These are phyloP conservation scores for Chaetomium olivaceum DNA, from an alignment of 2,329 filamentous ascomycete species.

Conservation along the genomic window DNA sequence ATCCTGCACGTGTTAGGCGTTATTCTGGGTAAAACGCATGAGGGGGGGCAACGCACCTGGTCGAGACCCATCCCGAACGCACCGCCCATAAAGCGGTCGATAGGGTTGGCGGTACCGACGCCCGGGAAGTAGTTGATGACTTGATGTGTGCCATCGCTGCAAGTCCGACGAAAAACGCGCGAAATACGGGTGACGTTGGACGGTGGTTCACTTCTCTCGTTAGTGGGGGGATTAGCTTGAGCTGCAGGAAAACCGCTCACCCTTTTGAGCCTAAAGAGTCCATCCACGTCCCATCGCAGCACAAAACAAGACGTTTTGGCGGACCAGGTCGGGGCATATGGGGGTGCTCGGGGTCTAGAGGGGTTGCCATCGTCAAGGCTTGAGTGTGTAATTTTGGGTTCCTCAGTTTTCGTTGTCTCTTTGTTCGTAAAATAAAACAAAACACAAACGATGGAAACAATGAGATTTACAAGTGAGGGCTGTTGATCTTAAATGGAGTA, in stretches of 20 bases:
- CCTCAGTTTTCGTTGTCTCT: background rate
- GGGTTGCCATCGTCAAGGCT: slow-evolving; percentile 16
- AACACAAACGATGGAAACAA: background rate
- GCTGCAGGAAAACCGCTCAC: slow-evolving; percentile 16
- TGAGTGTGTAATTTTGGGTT: background rate
- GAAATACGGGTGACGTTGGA: slow-evolving; percentile 38
- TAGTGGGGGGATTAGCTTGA: background rate
- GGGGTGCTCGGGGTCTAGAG: slow-evolving; percentile 10
- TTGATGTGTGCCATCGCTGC: slow-evolving; percentile 35
- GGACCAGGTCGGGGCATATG: background rate
- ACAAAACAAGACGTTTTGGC: slow-evolving; percentile 37
- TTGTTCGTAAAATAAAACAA: background rate
- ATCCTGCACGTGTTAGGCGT: slow-evolving; percentile 26
- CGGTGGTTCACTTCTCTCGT: slow-evolving; percentile 30
- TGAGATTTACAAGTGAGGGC: background rate
- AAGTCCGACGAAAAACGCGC: slow-evolving; percentile 33
- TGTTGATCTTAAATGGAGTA: background rate
- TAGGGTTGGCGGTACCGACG: slow-evolving; percentile 36
- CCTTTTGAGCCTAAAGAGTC: slow-evolving; percentile 36
- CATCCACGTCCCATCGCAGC: slow-evolving; percentile 41
- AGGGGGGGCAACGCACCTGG: background rate
- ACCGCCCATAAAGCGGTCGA: slow-evolving; percentile 38
- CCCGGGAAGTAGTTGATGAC: slow-evolving; percentile 39
- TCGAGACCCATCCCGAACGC: slow-evolving; percentile 39
- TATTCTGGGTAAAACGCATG: too few relatives aligned